A percentile compares a stretch with the other conserved stretches of the same genome.
These are phyloP conservation scores for Auriscalpium vulgare DNA, from an alignment of 768 basidiomycete species.

Conservation along the genomic window DNA sequence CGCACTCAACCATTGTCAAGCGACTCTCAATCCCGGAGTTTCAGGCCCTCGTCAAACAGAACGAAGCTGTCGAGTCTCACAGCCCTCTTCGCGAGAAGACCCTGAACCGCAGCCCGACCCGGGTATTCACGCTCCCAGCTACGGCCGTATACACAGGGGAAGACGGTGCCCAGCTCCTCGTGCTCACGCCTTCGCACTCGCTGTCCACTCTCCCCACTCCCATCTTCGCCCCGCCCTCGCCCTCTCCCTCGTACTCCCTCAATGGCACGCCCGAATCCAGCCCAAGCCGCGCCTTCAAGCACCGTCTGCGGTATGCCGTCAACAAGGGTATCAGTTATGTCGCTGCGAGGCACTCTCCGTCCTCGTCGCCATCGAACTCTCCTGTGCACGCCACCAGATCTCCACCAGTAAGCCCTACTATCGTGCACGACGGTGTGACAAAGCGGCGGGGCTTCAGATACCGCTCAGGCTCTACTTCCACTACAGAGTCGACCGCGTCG, in stretches of 20 bases:
- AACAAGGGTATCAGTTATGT: slow-evolving; percentile 1
- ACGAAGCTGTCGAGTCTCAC: too few species aligned
- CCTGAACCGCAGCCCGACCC: background rate
- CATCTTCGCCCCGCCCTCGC: background rate
- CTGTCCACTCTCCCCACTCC: background rate
- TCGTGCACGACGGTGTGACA: background rate
- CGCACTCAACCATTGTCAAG: too few species aligned
- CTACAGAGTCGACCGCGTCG: background rate
- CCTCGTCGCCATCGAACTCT: background rate
- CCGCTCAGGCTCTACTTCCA: slow-evolving; percentile 1
- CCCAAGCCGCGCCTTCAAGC: background rate
- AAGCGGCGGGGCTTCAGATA: background rate
- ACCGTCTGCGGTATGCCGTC: background rate
- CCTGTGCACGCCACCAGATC: background rate
- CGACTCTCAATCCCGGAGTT: too few species aligned
- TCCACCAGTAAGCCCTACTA: background rate
- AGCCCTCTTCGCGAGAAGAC: too few species aligned
- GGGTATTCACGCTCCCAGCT: background rate
- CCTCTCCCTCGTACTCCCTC: background rate
- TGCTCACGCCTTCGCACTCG: background rate
- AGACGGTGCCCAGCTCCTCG: background rate
- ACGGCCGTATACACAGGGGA: background rate
- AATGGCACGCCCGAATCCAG: slow-evolving; percentile 1
- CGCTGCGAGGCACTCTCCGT: background rate
- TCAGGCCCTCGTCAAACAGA: too few species aligned